Conservation (phyloP, 73 alveolate species). For the Tetrahymena thermophila region DNA sequence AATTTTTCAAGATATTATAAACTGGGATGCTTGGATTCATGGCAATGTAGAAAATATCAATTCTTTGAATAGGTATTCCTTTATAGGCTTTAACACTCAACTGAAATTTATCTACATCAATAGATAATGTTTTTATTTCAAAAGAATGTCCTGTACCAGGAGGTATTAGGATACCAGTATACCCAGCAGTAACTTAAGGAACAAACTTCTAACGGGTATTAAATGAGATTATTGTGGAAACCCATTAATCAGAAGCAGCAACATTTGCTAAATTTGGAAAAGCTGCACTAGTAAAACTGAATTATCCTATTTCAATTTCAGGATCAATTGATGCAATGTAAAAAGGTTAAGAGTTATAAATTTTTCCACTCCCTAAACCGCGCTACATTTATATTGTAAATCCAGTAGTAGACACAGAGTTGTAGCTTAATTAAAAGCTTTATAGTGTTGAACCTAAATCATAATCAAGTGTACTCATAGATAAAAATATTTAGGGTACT, state of each 20-base stretch:
- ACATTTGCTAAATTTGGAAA: background rate
- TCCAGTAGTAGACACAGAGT: background rate
- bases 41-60: background rate
- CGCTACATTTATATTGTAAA: background rate
- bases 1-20: background rate
- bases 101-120: background rate
- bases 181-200: background rate
- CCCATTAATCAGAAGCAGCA: background rate
- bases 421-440: background rate
- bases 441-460: background rate
- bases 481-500: background rate
- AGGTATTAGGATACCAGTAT: background rate
- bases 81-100: background rate
- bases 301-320: background rate
- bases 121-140: background rate
- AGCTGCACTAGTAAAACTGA: background rate
- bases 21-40: background rate
- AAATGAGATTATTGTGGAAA: background rate
- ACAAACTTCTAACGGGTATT: background rate
- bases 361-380: background rate
- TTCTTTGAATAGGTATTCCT: background rate
- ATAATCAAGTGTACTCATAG: background rate
- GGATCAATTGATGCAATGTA: background rate
- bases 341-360: background rate
- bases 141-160: background rate